These are phyloP conservation scores for Alternaria gansuensis DNA, from an alignment of 2,329 filamentous ascomycete genomes.

Conservation along the genomic window DNA sequence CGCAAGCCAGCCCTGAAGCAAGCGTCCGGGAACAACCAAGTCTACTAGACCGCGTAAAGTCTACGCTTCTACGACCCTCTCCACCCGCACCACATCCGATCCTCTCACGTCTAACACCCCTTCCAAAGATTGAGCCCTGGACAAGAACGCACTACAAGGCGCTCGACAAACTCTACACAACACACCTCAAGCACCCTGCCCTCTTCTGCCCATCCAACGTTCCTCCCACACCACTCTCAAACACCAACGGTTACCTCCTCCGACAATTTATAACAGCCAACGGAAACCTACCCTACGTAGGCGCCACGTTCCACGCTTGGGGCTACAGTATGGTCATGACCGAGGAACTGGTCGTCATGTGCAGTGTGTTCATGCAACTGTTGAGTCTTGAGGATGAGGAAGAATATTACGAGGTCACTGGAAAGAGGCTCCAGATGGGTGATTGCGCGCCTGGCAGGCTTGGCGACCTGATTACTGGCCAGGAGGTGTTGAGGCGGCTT, in stretches of 20 bases:
- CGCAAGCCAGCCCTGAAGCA: conserved; percentile 14
- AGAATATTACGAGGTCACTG: conserved; percentile 39
- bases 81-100: conserved; percentile 40
- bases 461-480: conserved; percentile 35
- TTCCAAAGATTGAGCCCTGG: conserved; percentile 52
- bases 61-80: conserved; percentile 4
- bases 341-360: conserved; percentile 45
- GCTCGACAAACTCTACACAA: conserved; percentile 49
- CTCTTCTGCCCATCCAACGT: conserved; percentile 44
- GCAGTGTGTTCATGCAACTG: conserved; percentile 47
- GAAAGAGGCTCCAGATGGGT: conserved; percentile 42
- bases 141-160: conserved; percentile 53
- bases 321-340: conserved; percentile 49
- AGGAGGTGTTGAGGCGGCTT: conserved; percentile 44
- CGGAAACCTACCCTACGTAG: conserved; percentile 37
- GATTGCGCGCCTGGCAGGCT: conserved; percentile 37
- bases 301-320: conserved; percentile 44
- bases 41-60: conserved; percentile 9
- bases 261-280: conserved; percentile 33
- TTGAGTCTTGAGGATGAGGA: conserved; percentile 37
- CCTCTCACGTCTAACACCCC: conserved; percentile 33
- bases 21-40: conserved; percentile 9
- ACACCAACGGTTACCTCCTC: conserved; percentile 44
- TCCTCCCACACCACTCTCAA: conserved; percentile 31
- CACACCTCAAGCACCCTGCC: conserved; percentile 43